phyloP scores from a whole-genome alignment of 2,329 filamentous ascomycete species.

The Tolypocladium ovalisporum region DNA sequence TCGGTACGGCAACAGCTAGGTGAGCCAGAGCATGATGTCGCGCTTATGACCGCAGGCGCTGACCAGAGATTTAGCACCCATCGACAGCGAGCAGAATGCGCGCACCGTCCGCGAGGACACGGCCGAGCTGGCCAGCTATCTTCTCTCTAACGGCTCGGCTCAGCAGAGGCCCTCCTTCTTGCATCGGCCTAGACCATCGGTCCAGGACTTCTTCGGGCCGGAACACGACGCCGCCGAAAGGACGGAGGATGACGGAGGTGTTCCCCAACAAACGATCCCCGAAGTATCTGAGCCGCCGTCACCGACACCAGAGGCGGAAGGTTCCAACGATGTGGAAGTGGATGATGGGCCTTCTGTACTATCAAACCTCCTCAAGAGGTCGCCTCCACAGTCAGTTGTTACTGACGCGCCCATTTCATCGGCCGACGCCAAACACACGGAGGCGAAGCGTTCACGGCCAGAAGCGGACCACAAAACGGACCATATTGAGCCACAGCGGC shows the following conservation, averaged over 20 bases:
- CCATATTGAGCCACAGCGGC: conserved; percentile 5
- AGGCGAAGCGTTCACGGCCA: not conserved
- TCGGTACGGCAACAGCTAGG: conserved; percentile 49
- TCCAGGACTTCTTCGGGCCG: conserved; percentile 14
- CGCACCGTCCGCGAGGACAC: conserved; percentile 77
- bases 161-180: conserved; percentile 35
- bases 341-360: conserved; percentile 29
- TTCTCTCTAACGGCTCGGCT: conserved; percentile 53
- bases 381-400: conserved; percentile 28
- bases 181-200: conserved; percentile 18
- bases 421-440: not conserved
- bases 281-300: conserved; percentile 45
- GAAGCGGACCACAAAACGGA: not conserved
- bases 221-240: conserved; percentile 11
- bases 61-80: conserved; percentile 27
- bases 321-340: conserved; percentile 6
- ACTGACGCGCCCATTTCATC: conserved; percentile 4
- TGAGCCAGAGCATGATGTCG: conserved; percentile 19
- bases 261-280: conserved; percentile 41
- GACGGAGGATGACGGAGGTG: conserved; percentile 12
- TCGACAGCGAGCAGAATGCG: conserved; percentile 64
- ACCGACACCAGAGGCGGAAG: conserved; percentile 13
- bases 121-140: conserved; percentile 74
- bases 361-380: conserved; percentile 37
- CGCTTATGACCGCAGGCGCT: not conserved